Evolutionary conservation across 306 rosid genomes (phyloP), one percentile per base, ranked within the genome.

Genomic region (Cicer bijugum): DNA sequence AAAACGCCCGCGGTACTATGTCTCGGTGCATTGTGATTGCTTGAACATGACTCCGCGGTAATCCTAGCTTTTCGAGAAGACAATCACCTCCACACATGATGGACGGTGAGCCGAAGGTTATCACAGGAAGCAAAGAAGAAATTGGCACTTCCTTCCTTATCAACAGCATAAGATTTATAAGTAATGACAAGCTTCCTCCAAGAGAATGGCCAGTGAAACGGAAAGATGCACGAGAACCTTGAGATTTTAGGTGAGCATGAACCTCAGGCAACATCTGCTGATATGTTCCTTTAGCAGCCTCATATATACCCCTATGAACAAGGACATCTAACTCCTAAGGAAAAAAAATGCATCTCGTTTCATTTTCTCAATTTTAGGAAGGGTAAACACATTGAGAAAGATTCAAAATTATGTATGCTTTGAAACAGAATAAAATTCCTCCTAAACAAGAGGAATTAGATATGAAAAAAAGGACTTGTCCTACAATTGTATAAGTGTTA

Each of bases 141-240:
- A 80, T 45, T 4, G 95, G 95, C 67, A 83, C 97, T 75, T 86
- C 89, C 11, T 80, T 38, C 73, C 97, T 87, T 77, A 91, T 87
- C 71, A 94, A 72, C 65, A 94, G 85, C 99, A 94, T 94, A 62
- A 94, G 95, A 75, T 89, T 94, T 80, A 91, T 85, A 4, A 94
- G 84, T 33, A 89, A 75, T 10, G 98, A 88, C 84, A 93, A 84
- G 87, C 98, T 93, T 85, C 98, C 98, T 56, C 98, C 98, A 17
- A 93, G 93, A 44, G 99, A 94, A 82, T 94, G 99, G 9, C 99
- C 97, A 0, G 97, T 89, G 91, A 87, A 94, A 33, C 96, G 93
- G 45, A 93, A 85, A 60, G 79, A 76, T 50, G 96, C 91, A 2
- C 69, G 80, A 69, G 89, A 77, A 69, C 91, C 96, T 6, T 12